These are phyloP conservation scores for Verticillium longisporum DNA, from an alignment of 2,329 filamentous ascomycete species.

Conservation along the genomic window DNA sequence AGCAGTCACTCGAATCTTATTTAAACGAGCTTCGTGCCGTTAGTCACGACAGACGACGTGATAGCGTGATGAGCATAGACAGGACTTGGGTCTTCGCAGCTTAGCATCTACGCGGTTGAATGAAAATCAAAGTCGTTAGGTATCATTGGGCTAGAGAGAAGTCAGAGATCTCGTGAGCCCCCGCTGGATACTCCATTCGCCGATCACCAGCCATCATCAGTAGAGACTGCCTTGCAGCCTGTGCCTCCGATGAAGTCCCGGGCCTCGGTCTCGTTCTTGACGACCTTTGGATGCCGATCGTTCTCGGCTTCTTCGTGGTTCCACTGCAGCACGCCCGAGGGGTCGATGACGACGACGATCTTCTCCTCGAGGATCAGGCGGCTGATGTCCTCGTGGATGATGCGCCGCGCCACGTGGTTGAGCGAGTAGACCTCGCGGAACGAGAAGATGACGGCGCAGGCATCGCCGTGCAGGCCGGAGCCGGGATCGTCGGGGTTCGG, in stretches of 20 bases:
- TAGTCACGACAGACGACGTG: no score
- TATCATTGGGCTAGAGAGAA: no score
- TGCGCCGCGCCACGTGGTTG: conserved; percentile 18
- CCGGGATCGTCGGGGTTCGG: conserved; percentile 16
- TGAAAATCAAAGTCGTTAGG: no score
- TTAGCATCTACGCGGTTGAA: no score
- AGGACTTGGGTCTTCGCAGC: no score
- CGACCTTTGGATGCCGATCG: conserved; percentile 11
- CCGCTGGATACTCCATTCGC: no score
- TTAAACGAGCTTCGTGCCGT: no score
- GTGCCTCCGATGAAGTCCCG: conserved; percentile 19
- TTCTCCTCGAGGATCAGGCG: conserved; percentile 16
- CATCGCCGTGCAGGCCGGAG: conserved; percentile 15
- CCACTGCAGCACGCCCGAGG: conserved; percentile 15
- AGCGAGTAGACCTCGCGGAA: conserved; percentile 24
- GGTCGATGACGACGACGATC: conserved; percentile 23
- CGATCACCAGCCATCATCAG: conserved; percentile 15
- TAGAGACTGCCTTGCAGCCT: conserved; percentile 19
- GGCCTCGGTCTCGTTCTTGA: conserved; percentile 18
- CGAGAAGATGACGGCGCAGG: conserved; percentile 23
- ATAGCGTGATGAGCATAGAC: no score
- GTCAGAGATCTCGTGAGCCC: no score
- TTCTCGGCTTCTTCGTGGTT: conserved; percentile 6
- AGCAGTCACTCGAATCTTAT: neutral
- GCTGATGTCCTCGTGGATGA: conserved; percentile 20